These are phyloP conservation scores for Plenodomus tracheiphilus DNA, from an alignment of 2,329 filamentous ascomycete species.

Conservation along the genomic window DNA sequence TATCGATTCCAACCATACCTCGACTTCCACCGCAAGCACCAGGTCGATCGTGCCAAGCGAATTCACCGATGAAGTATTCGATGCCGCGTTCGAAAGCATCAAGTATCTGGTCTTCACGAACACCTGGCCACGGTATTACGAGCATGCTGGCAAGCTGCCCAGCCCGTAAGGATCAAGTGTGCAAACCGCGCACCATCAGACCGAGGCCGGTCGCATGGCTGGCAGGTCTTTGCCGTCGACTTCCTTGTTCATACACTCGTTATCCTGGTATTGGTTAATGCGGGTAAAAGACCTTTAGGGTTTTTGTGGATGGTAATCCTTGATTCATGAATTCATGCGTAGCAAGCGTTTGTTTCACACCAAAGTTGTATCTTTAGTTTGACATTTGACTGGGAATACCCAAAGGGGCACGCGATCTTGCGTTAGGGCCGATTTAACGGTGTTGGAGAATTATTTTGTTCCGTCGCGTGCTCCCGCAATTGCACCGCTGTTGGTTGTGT, in stretches of 20 bases:
- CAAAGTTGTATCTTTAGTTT: background rate
- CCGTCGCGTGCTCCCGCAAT: background rate
- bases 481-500: background rate
- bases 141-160: conserved; percentile 26
- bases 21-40: conserved; percentile 26
- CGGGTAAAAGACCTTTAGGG: background rate
- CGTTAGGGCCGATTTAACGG: background rate
- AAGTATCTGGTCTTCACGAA: conserved; percentile 46
- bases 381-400: background rate
- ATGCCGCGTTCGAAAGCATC: conserved; percentile 43
- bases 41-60: conserved; percentile 38
- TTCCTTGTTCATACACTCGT: background rate
- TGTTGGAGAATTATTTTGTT: background rate
- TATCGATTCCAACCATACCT: conserved; percentile 31
- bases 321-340: background rate
- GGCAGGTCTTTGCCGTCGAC: background rate
- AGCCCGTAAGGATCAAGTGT: conserved; percentile 8
- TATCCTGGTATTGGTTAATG: background rate
- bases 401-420: background rate
- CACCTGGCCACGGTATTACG: conserved; percentile 43
- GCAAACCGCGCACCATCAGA: background rate
- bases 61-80: conserved; percentile 40
- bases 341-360: background rate
- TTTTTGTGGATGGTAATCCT: background rate
- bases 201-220: background rate